Base-by-base conservation (phyloP, 106 monocot genomes). In the Platanthera guangdongensis region DNA sequence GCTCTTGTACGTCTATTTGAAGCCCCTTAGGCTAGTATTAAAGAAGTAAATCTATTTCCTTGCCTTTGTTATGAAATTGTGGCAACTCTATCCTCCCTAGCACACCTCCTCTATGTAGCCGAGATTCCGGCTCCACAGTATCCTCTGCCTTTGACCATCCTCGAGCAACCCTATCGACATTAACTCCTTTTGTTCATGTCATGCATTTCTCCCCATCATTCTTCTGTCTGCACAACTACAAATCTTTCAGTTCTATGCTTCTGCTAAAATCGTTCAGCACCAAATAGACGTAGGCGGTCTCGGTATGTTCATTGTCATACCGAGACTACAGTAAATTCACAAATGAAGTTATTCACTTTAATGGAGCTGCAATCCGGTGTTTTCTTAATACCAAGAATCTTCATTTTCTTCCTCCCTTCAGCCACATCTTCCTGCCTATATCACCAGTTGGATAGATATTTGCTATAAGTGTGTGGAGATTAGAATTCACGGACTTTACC, bases 291-390 rank as follows among this genome's bases (percentile, higher is more conserved):
- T 76, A 71, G 32, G 53, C 13, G n/a, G 5, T 76, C 39, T 67
- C 74, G 16, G 78, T 73, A 63, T 81, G 74, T 49, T 68, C 74
- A 45, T 59, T 57, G 77, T 89, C 89, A 46, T 84, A 39, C 39
- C 39, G 39, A 39, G 39, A 39, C 80, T 2, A 78, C 75, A 14
- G 83, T 15, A 74, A 87, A 90, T 76, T 91, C 88, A 50, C 75
- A 30, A 19, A 82, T 51, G 8, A 52, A 19, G 30, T 81, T 82
- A 75, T 76, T 71, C 22, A 86, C 67, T 72, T 90, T 86, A 9
- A 90, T 76, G 4, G 79, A 86, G 75, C 90, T 90, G 68, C 82
- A 87, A 13, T 84, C 86, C 8, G 84, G 78, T 53, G 74, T 77
- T 60, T 84, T 90, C 81, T 80, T 90, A 15, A 86, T 25, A 19